phyloP scores from a whole-genome alignment of 805 yeast genomes.

The Hanseniaspora guilliermondii region DNA sequence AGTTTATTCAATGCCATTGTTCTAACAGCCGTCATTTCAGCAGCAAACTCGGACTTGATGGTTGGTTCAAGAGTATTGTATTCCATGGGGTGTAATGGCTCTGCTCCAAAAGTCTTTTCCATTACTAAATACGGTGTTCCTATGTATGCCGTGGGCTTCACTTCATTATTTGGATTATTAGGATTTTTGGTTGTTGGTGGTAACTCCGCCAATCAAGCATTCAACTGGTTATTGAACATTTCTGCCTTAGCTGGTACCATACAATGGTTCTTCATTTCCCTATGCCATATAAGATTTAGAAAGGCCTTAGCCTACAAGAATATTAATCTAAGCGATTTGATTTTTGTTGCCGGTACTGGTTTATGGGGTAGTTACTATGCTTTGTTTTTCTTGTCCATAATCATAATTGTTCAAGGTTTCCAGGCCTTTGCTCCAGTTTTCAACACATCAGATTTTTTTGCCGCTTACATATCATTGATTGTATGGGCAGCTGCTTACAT shows the following conservation, averaged over 20 bases:
- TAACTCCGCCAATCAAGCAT: conserved; percentile 43
- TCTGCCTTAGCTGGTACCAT: conserved; percentile 69
- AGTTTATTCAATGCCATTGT: conserved; percentile 63
- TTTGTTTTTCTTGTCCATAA: conserved; percentile 37
- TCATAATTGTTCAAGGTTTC: conserved; percentile 64
- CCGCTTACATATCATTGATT: conserved; percentile 59
- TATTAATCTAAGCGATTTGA: conserved; percentile 54
- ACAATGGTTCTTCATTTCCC: conserved; percentile 56
- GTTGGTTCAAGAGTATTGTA: conserved; percentile 58
- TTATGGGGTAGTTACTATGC: conserved; percentile 60
- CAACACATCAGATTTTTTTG: conserved; percentile 47
- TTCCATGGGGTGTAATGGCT: conserved; percentile 47
- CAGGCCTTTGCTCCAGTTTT: conserved; percentile 43
- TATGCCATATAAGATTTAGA: conserved; percentile 61
- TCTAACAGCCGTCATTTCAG: conserved; percentile 55
- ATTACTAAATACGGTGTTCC: conserved; percentile 50
- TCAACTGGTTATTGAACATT: conserved; percentile 61
- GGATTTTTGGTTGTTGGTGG: conserved; percentile 47
- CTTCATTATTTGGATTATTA: conserved; percentile 50
- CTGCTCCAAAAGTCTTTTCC: conserved; percentile 44
- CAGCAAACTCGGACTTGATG: conserved; percentile 65
- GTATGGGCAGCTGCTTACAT: conserved; percentile 45
- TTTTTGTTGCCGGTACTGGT: conserved; percentile 62
- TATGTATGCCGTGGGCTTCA: conserved; percentile 40
- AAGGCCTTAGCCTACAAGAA: conserved; percentile 48